phyloP scores from a whole-genome alignment of 352 stramenopile species.

The Pythium sp. region DNA sequence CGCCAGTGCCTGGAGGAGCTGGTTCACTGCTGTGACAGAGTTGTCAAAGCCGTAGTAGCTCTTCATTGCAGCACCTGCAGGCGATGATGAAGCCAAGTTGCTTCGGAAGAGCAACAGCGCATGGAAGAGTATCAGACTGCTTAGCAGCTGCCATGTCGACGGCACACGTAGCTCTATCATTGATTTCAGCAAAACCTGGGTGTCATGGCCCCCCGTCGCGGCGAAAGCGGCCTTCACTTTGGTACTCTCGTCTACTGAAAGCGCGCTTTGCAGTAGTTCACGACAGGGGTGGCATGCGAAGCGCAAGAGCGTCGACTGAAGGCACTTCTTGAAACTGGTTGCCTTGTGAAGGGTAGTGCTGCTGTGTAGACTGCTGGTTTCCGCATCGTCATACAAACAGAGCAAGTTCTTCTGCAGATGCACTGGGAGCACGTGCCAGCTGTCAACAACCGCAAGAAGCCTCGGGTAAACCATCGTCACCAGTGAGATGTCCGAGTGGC shows the following conservation, averaged over 20 bases:
- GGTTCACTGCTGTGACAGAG: conserved; percentile 13
- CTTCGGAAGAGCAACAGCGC: conserved; percentile 25
- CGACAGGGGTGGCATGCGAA: conserved; percentile 31
- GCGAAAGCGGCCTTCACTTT: background rate
- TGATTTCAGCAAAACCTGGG: background rate
- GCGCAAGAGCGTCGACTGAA: conserved; percentile 40
- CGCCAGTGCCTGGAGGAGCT: conserved; percentile 1
- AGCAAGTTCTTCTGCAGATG: conserved; percentile 28
- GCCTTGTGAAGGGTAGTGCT: background rate
- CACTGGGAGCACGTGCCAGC: conserved; percentile 19
- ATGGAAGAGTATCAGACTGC: conserved; percentile 44
- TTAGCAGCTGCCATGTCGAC: conserved; percentile 30
- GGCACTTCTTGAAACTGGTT: conserved; percentile 27
- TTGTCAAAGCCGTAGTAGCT: conserved; percentile 9
- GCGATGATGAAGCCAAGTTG: background rate
- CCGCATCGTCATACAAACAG: conserved; percentile 24
- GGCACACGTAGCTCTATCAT: background rate
- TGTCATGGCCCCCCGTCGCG: background rate
- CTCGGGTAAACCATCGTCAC: conserved; percentile 30
- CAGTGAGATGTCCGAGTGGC: conserved; percentile 24
- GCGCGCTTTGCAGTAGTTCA: conserved; percentile 16
- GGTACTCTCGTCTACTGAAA: background rate
- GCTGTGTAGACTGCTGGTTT: background rate
- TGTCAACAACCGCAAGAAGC: conserved; percentile 27
- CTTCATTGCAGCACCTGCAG: no score